Base-by-base conservation (phyloP, 305 asterid species). In the Fraxinus ornus region DNA sequence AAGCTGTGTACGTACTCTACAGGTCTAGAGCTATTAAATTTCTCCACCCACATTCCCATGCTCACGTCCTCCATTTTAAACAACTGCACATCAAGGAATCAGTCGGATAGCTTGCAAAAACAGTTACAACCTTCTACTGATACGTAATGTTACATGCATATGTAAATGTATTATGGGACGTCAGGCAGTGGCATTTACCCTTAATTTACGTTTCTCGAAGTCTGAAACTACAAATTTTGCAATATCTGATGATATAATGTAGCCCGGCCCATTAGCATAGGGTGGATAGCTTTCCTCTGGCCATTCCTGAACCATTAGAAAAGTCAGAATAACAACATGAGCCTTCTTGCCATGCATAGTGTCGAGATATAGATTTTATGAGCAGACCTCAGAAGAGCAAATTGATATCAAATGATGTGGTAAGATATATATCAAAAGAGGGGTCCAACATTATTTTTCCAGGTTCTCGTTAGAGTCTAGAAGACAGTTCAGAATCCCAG, bases 21-120 rank as follows among this genome's bases (percentile, higher is more conserved):
- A 1, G 89, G 82, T 73, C 84, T 86, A 17, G 93, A 21, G 79
- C 86, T 84, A 52, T 94, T 92, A 72, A 90, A 89, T 76, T 89
- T 88, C 87, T 89, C 92, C 49, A 94, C 98, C 98, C 98, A 94
- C 93, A 91, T 90, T 80, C 98, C 98, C 92, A 94, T 89, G 87
- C 98, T 94, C 72, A 94, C 97, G 24, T 94, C 98, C 83, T 94
- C 98, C 97, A 94, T 94, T 86, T 94, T 94, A 72, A 94, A 92
- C 88, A 94, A 84, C 98, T 94, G 90, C 85, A 76, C 2, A 77
- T 28, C 22, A 77, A 81, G 0, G 32, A 37, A 26, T 24, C 2
- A 24, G 30, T 60, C 60, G 12, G 62, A 39, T 12, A 62, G 3
- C 55, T 15, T 49, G 57, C 35, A 24, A 12, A 19, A 41, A 80